phyloP scores from a whole-genome alignment of 2,329 filamentous ascomycete genomes.

The Colletotrichum coccodes region DNA sequence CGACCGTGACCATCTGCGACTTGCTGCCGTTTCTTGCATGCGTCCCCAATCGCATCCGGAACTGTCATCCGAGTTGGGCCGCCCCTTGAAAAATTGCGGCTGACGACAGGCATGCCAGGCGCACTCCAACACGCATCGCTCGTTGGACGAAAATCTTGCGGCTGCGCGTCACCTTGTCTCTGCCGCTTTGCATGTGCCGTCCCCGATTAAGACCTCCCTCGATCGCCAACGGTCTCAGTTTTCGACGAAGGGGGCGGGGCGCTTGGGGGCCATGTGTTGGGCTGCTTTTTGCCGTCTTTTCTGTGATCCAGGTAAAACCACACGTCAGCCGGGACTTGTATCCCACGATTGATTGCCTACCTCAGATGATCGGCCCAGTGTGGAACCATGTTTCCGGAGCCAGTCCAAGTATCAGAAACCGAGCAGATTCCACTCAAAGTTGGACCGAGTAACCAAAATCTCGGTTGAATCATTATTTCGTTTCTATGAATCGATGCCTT shows the following conservation, averaged over 20 bases:
- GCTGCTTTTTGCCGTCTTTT: not conserved
- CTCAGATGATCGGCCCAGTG: not conserved
- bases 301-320: too few species aligned
- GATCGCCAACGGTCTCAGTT: slow-evolving; percentile 6
- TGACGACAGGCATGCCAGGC: not conserved
- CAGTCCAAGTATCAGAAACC: not conserved
- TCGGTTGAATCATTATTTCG: slow-evolving; percentile 3
- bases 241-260: not conserved
- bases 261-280: not conserved
- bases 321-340: too few species aligned
- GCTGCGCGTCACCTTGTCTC: not conserved
- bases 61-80: not conserved
- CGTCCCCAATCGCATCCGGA: not conserved
- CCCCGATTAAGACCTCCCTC: not conserved
- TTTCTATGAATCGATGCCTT: slow-evolving; percentile 1
- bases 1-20: not conserved
- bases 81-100: not conserved
- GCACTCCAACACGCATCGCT: not conserved
- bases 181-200: not conserved
- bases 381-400: not conserved
- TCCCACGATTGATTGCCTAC: too few species aligned
- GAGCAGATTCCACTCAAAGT: not conserved
- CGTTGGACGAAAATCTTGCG: not conserved
- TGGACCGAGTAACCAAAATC: not conserved
- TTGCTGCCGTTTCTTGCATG: not conserved